phyloP scores from a whole-genome alignment of 768 basidiomycete genomes.

The Auricularia auricula-judae region DNA sequence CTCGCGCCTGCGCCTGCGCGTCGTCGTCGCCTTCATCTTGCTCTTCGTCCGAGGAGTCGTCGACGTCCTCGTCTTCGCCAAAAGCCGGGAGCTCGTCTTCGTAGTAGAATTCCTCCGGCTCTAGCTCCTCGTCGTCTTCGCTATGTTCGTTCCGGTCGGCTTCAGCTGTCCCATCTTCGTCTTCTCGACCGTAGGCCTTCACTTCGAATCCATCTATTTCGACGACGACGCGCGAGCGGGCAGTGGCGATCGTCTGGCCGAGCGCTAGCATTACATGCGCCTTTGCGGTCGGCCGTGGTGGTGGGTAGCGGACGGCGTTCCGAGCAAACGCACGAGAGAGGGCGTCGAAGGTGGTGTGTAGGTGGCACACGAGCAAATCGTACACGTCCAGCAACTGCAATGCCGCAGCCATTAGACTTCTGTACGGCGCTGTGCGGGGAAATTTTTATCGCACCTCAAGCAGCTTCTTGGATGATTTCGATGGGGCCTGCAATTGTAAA shows the following conservation, averaged over 20 bases:
- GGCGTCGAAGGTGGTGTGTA: constrained; percentile 62
- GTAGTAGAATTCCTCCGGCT: constrained; percentile 7
- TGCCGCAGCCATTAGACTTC: neutral
- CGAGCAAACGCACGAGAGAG: constrained; percentile 55
- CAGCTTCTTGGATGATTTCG: constrained; percentile 7
- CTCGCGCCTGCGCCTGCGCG: constrained; percentile 25
- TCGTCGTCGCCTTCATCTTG: constrained; percentile 12
- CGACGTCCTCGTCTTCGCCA: constrained; percentile 4
- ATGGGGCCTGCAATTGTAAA: constrained; percentile 29
- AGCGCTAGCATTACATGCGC: constrained; percentile 53
- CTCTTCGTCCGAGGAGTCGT: constrained; percentile 6
- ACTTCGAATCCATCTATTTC: constrained; percentile 55
- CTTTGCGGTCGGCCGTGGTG: constrained; percentile 10
- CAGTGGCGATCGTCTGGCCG: constrained; percentile 45
- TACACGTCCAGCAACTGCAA: constrained; percentile 36
- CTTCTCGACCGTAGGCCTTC: constrained; percentile 20
- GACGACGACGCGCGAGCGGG: constrained; percentile 50
- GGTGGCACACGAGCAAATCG: constrained; percentile 62
- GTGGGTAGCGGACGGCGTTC: neutral
- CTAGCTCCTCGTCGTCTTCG: constrained; percentile 5
- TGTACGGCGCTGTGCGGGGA: neutral
- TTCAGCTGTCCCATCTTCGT: neutral
- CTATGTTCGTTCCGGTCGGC: constrained; percentile 2
- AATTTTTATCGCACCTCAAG: constrained; percentile 21
- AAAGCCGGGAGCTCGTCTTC: neutral